Conservation (phyloP, 257 asterid genomes). For the Mentha longifolia region DNA sequence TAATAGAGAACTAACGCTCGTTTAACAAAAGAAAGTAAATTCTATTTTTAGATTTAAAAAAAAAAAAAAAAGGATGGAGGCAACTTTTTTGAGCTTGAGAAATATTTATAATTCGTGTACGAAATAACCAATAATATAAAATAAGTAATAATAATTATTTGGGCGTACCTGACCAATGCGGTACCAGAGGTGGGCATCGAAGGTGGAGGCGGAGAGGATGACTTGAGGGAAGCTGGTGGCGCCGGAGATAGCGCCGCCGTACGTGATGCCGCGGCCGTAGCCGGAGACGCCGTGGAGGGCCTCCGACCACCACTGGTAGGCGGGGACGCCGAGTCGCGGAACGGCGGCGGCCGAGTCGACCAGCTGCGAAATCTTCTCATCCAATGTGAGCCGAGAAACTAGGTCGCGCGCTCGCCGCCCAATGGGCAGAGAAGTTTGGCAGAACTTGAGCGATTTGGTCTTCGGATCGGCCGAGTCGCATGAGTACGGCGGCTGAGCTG, state of each 20-base stretch:
- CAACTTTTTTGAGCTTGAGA: too few relatives aligned
- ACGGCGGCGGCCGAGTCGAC: conserved; percentile 72
- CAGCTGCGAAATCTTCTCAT: conserved; percentile 83
- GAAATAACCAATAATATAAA: too few relatives aligned
- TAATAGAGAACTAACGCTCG: neutral
- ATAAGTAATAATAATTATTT: too few relatives aligned
- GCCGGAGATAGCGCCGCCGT: conserved; percentile 50
- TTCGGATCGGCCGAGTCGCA: conserved; percentile 54
- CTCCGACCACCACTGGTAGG: conserved; percentile 95
- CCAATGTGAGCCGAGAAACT: conserved; percentile 73
- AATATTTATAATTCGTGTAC: too few relatives aligned
- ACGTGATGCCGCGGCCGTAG: conserved; percentile 64
- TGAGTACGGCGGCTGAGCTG: conserved; percentile 66
- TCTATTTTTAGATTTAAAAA: too few relatives aligned
- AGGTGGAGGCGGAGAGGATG: conserved; percentile 83
- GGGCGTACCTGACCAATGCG: conserved; percentile 71
- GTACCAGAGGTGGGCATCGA: conserved; percentile 79
- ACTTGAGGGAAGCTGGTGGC: conserved; percentile 96
- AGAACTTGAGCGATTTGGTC: conserved; percentile 55
- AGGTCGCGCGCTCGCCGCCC: conserved; percentile 60
- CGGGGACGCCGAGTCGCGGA: conserved; percentile 79
- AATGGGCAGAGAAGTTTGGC: conserved; percentile 61
- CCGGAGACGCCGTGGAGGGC: conserved; percentile 89
- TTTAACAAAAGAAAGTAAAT: neutral
- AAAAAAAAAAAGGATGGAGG: too few relatives aligned